Base-by-base conservation (phyloP, 2,329 filamentous ascomycete species). In the Epichloe sibirici region DNA sequence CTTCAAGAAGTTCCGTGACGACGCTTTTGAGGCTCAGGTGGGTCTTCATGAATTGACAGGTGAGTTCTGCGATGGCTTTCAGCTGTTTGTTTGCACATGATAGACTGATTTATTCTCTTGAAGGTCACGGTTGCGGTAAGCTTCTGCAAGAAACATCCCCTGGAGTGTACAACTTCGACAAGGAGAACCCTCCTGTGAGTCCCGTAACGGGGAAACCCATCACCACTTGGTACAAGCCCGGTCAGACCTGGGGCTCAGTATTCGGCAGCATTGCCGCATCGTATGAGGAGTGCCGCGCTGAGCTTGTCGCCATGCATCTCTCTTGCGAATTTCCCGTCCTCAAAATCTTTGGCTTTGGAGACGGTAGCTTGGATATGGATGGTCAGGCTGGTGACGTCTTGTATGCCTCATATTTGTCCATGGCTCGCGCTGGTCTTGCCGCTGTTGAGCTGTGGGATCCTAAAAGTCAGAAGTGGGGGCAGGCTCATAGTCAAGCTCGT, bases 361-460 rank as follows among this genome's bases (percentile, higher is more conserved):
- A 94, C 60, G 90, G 90, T 21, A 78, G 71, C 17, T 70, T 76
- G 49, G 78, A 95, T 62, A 84, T 95, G 59, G 72, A 86, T 58
- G 77, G 80, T 55, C 81, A 86, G 63, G 89, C 90, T 9, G 90
- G 90, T 44, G 86, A 95, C 63, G 82, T 98, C 6, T 79, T 97
- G 7, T 96, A 91, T 63, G 82, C 84, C 0, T 84, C 86, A 2
- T 98, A 97, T 67, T 79, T 98, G 9, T 83, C 84, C 59, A 97
- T 98, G 91, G 93, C 93, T 13, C 82, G 90, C 39, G 89, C 90
- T n/a, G 93, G 93, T 55, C 75, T 98, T 45, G 81, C 83, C 5
- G 86, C 90, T 1, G 77, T 97, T 23, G 91, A 97, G 66, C 89
- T 93, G 76, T 97, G 90, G 90, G 90, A 96, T 63, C 90, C 90